Evolutionary conservation across 2,329 filamentous ascomycete species (phyloP).

Genomic region (Chaetomium sp.): DNA sequence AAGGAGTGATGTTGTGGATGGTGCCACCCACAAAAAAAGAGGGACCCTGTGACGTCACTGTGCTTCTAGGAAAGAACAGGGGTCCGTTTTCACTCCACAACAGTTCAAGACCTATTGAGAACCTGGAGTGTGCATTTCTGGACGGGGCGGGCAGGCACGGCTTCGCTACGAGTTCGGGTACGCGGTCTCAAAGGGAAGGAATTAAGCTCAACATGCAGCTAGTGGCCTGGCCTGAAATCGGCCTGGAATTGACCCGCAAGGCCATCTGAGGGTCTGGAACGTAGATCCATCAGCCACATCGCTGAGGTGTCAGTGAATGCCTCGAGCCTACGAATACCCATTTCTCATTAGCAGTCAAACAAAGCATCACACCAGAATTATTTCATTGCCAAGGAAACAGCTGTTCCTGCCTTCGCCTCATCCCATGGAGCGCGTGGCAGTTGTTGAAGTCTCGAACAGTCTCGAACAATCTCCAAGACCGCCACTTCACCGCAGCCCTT

Average conservation of each 20-base stretch:
- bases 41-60: slow-evolving; percentile 9
- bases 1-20: slow-evolving; percentile 4
- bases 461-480: background rate
- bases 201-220: background rate
- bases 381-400: background rate
- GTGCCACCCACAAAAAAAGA: background rate
- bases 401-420: background rate
- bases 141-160: background rate
- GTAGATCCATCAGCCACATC: background rate
- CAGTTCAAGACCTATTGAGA: background rate
- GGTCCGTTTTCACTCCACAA: background rate
- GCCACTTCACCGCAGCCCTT: background rate
- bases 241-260: background rate
- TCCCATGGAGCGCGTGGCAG: background rate
- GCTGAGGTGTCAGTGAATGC: too few species aligned
- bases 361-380: background rate
- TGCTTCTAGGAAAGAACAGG: background rate
- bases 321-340: background rate
- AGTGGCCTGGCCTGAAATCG: background rate
- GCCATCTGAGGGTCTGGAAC: background rate
- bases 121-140: background rate
- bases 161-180: background rate
- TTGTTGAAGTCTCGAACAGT: background rate
- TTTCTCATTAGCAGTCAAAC: background rate
- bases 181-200: too few species aligned